These are phyloP conservation scores for Lodderomyces pseudojiufengensis DNA, from an alignment of 1,139 yeast genomes.

Conservation along the genomic window DNA sequence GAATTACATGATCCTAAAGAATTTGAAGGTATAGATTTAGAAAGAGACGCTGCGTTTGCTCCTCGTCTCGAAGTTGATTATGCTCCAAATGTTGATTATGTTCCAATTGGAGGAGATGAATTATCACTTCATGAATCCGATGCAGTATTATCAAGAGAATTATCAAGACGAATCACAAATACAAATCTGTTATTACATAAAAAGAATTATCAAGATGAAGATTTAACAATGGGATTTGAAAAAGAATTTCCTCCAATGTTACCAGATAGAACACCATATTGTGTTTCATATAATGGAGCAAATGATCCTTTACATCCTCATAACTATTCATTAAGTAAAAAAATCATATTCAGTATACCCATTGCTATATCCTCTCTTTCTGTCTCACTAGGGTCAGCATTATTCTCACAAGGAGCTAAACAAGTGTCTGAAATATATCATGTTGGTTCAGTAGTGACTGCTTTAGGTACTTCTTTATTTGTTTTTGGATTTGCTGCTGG, in stretches of 20 bases:
- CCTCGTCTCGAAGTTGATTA: not conserved
- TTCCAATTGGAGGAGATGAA: constrained; percentile 20
- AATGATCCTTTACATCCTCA: constrained; percentile 49
- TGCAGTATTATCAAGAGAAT: constrained; percentile 23
- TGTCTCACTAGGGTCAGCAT: constrained; percentile 49
- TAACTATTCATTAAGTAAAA: constrained; percentile 39
- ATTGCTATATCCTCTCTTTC: constrained; percentile 32
- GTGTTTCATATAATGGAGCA: constrained; percentile 44
- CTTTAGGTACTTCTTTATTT: constrained; percentile 38
- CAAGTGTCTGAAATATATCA: constrained; percentile 26
- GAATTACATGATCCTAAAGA: not conserved
- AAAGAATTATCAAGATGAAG: constrained; percentile 37
- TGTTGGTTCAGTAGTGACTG: constrained; percentile 32
- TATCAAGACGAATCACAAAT: constrained; percentile 32
- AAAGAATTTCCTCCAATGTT: constrained; percentile 35
- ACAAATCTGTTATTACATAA: constrained; percentile 25
- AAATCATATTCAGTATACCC: constrained; percentile 22
- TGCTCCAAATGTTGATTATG: not conserved
- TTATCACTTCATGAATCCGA: constrained; percentile 25
- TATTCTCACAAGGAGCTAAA: constrained; percentile 31
- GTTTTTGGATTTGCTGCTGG: constrained; percentile 47
- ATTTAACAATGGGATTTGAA: constrained; percentile 46
- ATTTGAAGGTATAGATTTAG: not conserved
- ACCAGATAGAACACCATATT: constrained; percentile 32
- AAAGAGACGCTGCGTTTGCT: not conserved